Evolutionary conservation across 352 stramenopile species (phyloP).

Genomic region (Globisporangium echinulatum): DNA sequence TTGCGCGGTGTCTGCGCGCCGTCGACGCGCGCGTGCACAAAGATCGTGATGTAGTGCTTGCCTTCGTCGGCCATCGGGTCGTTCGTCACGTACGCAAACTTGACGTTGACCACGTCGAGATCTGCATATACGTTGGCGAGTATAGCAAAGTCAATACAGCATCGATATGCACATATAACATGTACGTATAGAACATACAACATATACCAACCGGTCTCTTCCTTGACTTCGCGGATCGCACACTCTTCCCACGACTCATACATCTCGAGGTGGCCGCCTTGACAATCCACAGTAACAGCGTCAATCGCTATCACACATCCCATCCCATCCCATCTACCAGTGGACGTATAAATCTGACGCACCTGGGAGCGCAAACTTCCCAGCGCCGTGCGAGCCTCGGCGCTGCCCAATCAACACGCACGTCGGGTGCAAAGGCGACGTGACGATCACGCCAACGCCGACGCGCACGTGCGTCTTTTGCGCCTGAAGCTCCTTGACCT

Average conservation of each 20-base stretch:
- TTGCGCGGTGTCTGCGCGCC: slow-evolving; percentile 43
- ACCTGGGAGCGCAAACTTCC: slow-evolving; percentile 72
- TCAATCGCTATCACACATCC: too few species aligned
- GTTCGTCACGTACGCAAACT: slow-evolving; percentile 75
- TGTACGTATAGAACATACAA: too few species aligned
- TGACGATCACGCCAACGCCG: slow-evolving; percentile 69
- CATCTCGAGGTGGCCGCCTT: slow-evolving; percentile 76
- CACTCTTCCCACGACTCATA: slow-evolving; percentile 78
- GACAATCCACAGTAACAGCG: not conserved
- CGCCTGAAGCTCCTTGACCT: slow-evolving; percentile 57
- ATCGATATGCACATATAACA: not conserved
- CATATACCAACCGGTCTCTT: slow-evolving; percentile 53
- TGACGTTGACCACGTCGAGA: slow-evolving; percentile 42
- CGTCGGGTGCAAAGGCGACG: slow-evolving; percentile 47
- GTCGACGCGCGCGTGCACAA: slow-evolving; percentile 65
- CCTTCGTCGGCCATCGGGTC: slow-evolving; percentile 74
- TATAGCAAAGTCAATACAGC: not conserved
- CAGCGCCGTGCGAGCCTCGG: slow-evolving; percentile 70
- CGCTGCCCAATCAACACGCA: slow-evolving; percentile 71
- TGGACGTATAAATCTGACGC: not conserved
- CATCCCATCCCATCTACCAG: too few species aligned
- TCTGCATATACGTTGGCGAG: slow-evolving; percentile 18
- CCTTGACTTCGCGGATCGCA: slow-evolving; percentile 73
- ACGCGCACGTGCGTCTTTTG: slow-evolving; percentile 62
- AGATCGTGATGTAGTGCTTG: slow-evolving; percentile 86